Evolutionary conservation across 2,329 filamentous ascomycete species (phyloP).

Genomic region (Xylariaceae sp.): DNA sequence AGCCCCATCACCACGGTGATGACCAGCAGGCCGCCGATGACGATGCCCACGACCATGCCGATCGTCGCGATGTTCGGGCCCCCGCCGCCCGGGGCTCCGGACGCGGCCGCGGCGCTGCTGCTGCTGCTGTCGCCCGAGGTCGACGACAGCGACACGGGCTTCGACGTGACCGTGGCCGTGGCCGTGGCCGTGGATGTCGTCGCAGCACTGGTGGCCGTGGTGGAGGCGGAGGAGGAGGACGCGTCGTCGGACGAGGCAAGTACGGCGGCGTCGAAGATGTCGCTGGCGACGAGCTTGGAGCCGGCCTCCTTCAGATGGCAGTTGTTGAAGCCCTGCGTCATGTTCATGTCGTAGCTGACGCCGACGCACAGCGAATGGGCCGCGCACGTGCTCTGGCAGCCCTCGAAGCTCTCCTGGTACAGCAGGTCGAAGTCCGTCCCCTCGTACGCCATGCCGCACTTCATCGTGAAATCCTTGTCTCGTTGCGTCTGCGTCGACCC

Average conservation of each 20-base stretch:
- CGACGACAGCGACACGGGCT: no score
- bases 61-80: background rate
- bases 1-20: background rate
- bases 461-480: background rate
- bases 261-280: no score
- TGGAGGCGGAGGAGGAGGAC: background rate
- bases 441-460: background rate
- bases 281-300: background rate
- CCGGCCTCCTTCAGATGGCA: conserved; percentile 1
- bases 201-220: background rate
- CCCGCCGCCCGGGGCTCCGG: no score
- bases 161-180: background rate
- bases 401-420: background rate
- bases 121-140: background rate
- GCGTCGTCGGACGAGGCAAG: no score
- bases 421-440: conserved; percentile 1
- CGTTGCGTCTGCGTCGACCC: background rate
- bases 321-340: background rate
- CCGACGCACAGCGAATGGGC: conserved; percentile 1
- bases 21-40: background rate
- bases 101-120: background rate
- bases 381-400: conserved; percentile 1
- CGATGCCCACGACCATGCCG: background rate
- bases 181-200: background rate
- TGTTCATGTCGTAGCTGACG: conserved; percentile 1